phyloP scores from a whole-genome alignment of 73 alveolate genomes.

The Paramecium primaurelia region DNA sequence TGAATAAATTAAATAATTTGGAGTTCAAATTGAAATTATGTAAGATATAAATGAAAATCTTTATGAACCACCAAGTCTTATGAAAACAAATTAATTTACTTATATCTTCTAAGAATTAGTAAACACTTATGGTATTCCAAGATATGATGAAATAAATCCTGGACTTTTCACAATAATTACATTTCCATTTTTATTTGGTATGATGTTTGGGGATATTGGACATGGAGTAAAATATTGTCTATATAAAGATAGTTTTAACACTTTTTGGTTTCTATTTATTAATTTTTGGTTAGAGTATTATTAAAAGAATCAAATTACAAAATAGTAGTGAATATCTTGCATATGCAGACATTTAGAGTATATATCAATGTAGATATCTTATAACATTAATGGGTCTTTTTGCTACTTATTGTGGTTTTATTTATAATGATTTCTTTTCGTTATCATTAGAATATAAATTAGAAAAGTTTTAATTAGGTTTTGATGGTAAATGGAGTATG shows the following conservation, averaged over 20 bases:
- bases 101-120: conserved; percentile 89
- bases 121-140: conserved; percentile 96
- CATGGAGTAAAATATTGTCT: conserved; percentile 81
- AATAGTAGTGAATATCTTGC: conserved; percentile 60
- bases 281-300: background rate
- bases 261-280: conserved; percentile 67
- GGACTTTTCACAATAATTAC: conserved; percentile 89
- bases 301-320: background rate
- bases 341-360: conserved; percentile 38
- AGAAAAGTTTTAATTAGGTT: conserved; percentile 83
- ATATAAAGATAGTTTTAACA: conserved; percentile 52
- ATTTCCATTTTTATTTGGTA: conserved; percentile 97
- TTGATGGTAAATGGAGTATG: conserved; percentile 95
- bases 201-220: conserved; percentile 99
- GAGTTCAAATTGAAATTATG: conserved; percentile 58
- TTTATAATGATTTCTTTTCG: conserved; percentile 79
- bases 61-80: conserved; percentile 60
- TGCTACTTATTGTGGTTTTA: conserved; percentile 76
- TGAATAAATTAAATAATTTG: conserved; percentile 49
- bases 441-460: conserved; percentile 62
- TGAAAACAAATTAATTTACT: conserved; percentile 87
- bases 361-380: conserved; percentile 65
- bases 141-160: conserved; percentile 97
- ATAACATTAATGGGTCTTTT: conserved; percentile 74
- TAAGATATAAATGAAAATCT: conserved; percentile 60